Base-by-base conservation (phyloP, 371 early-diverging fungal species). In the Vairimorpha necatrix region DNA sequence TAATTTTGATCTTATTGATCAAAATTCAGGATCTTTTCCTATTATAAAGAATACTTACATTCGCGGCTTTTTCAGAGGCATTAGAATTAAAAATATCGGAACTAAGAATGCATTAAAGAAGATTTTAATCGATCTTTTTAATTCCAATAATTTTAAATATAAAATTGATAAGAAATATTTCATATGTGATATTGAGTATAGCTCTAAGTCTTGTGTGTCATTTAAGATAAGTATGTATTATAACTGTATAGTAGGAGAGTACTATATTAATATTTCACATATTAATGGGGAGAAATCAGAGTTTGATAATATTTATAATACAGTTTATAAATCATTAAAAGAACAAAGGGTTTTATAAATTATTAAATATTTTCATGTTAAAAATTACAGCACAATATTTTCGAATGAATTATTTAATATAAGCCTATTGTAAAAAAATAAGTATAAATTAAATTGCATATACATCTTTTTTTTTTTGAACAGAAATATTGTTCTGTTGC, bases 141-240 rank as follows among this genome's bases (percentile, higher is more conserved):
- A 38, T n/a, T 30, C 47, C 39, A 58, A 77, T 28, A 69, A 46
- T 4, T 72, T 82, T 32, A 36, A 24, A 22, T 76, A 69, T 65
- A 76, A 79, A 36, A 48, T 39, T 28, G 72, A 48, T 32, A 76
- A 82, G 42, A 77, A 82, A 54, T 54, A 66, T 56, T 82, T 76
- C 42, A 42, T 67, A 28, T 82, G 82, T 60, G 30, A 69, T 47
- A 63, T 67, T 33, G 28, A 47, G 22, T 20, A 69, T 22, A 56
- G 30, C 30, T 13, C 24, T 16, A 56, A 28, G 9, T 28, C 4
- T 16, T 42, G 7, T 54, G 46, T 48, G 39, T 38, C 76, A 22
- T 82, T 82, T 69, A 82, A 77, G 50, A 46, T 82, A 28, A 60
- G 78, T 2, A 50, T 79, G 68, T 82, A 79, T 69, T 82, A 47